phyloP scores from a whole-genome alignment of 495 filamentous ascomycete genomes.

The Amorphotheca resinae region DNA sequence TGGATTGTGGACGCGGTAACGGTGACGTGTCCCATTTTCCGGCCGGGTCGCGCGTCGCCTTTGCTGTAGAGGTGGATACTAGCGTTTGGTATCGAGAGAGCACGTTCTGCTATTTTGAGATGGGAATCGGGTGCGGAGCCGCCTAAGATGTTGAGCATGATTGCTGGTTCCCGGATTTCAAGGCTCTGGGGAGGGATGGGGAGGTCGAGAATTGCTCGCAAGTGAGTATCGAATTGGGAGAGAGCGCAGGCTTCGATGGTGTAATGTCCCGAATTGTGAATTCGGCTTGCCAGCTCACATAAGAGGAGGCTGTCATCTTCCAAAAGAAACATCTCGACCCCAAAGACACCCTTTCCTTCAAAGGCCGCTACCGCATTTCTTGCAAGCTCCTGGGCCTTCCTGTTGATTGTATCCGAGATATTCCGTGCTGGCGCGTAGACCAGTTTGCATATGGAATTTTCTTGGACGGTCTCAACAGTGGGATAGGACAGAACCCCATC shows the following conservation, averaged over 20 bases:
- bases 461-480: slow-evolving; percentile 86
- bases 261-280: slow-evolving; percentile 95
- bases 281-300: slow-evolving; percentile 90
- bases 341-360: slow-evolving; percentile 85
- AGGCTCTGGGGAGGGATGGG: slow-evolving; percentile 46
- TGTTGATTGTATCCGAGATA: slow-evolving; percentile 45
- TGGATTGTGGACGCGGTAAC: slow-evolving; percentile 52
- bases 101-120: slow-evolving; percentile 47
- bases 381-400: slow-evolving; percentile 63
- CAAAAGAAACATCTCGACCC: slow-evolving; percentile 94
- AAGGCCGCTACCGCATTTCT: slow-evolving; percentile 66
- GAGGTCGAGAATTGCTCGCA: slow-evolving; percentile 72
- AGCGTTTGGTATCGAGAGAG: slow-evolving; percentile 47
- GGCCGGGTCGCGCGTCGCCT: slow-evolving; percentile 57
- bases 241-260: slow-evolving; percentile 86
- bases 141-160: slow-evolving; percentile 97
- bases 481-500: slow-evolving; percentile 71
- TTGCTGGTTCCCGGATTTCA: slow-evolving; percentile 39
- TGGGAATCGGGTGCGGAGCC: slow-evolving; percentile 60
- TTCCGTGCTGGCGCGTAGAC: slow-evolving; percentile 75
- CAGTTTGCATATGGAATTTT: slow-evolving; percentile 91
- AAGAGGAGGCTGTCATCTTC: slow-evolving; percentile 46
- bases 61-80: slow-evolving; percentile 89
- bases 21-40: slow-evolving; percentile 95
- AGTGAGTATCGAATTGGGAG: slow-evolving; percentile 86